phyloP scores from a whole-genome alignment of 495 filamentous ascomycete species.

The Hapsidospora chrysogenum region DNA sequence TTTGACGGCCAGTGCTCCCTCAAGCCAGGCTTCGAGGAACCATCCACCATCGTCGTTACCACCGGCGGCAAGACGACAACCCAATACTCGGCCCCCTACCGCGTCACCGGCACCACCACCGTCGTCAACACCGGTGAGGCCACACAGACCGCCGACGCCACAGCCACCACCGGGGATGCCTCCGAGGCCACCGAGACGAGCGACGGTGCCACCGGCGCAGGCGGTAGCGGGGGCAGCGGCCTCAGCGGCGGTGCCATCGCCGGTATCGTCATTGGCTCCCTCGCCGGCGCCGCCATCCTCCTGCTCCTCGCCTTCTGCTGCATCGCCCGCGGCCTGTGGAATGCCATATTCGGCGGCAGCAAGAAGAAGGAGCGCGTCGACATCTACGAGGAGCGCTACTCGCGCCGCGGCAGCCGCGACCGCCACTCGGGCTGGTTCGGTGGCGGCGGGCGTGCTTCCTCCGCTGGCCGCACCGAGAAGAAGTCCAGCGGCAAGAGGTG shows the following conservation, averaged over 20 bases:
- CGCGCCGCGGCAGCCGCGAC: conserved; percentile 25
- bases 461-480: conserved; percentile 37
- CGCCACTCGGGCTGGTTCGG: conserved; percentile 52
- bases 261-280: conserved; percentile 80
- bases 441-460: conserved; percentile 27
- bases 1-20: conserved; percentile 26
- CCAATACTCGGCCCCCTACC: conserved; percentile 41
- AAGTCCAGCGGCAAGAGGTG: conserved; percentile 28
- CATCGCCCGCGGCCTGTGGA: conserved; percentile 49
- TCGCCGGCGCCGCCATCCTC: conserved; percentile 59
- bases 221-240: conserved; percentile 24
- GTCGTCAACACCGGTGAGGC: conserved; percentile 11
- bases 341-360: conserved; percentile 45
- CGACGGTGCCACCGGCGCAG: conserved; percentile 17
- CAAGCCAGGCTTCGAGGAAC: conserved; percentile 10
- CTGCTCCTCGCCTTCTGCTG: conserved; percentile 59
- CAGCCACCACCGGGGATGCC: conserved; percentile 23
- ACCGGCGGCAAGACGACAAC: conserved; percentile 26
- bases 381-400: conserved; percentile 52
- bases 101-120: conserved; percentile 48
- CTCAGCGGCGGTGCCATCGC: conserved; percentile 78
- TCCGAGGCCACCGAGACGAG: conserved; percentile 23
- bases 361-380: conserved; percentile 38
- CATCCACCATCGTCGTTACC: conserved; percentile 16
- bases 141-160: conserved; percentile 19